These are phyloP conservation scores for Coriaria nepalensis DNA, from an alignment of 306 rosid species.

Conservation along the genomic window DNA sequence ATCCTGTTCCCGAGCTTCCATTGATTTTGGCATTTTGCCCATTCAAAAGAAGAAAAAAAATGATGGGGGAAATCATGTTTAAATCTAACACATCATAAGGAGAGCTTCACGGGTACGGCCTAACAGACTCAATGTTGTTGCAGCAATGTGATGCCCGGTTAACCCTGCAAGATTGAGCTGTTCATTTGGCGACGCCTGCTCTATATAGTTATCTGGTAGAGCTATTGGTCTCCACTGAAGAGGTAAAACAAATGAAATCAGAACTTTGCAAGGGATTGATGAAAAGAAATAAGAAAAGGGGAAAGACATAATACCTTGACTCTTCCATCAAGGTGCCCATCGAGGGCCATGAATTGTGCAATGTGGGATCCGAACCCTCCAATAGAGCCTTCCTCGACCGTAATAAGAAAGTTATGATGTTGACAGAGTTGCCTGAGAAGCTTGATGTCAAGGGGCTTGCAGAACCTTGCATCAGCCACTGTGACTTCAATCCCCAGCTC, in stretches of 20 bases:
- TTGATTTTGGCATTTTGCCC: too few relatives aligned
- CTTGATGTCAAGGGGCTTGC: slow-evolving; percentile 80
- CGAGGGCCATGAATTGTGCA: slow-evolving; percentile 75
- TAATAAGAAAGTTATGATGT: slow-evolving; percentile 62
- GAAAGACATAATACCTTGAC: slow-evolving; percentile 38
- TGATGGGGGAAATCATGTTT: too few relatives aligned
- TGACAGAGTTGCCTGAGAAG: slow-evolving; percentile 76
- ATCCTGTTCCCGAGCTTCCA: too few relatives aligned
- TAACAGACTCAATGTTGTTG: slow-evolving; percentile 62
- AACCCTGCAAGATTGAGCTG: slow-evolving; percentile 71
- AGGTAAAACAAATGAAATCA: not conserved
- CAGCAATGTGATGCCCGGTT: slow-evolving; percentile 84
- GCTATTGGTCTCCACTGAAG: slow-evolving; percentile 83
- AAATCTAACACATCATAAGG: slow-evolving; percentile 36
- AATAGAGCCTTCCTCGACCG: slow-evolving; percentile 91
- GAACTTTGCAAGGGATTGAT: not conserved
- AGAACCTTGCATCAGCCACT: slow-evolving; percentile 96
- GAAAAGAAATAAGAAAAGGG: not conserved
- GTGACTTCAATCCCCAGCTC: slow-evolving; percentile 76
- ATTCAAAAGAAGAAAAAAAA: too few relatives aligned
- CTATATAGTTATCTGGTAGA: slow-evolving; percentile 75
- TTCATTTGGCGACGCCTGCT: slow-evolving; percentile 68
- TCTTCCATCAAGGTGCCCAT: slow-evolving; percentile 74
- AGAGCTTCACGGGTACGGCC: slow-evolving; percentile 93
- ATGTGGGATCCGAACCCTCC: slow-evolving; percentile 96